These are phyloP conservation scores for Aureobasidium sp. DNA, from an alignment of 2,329 filamentous ascomycete genomes.

Conservation along the genomic window DNA sequence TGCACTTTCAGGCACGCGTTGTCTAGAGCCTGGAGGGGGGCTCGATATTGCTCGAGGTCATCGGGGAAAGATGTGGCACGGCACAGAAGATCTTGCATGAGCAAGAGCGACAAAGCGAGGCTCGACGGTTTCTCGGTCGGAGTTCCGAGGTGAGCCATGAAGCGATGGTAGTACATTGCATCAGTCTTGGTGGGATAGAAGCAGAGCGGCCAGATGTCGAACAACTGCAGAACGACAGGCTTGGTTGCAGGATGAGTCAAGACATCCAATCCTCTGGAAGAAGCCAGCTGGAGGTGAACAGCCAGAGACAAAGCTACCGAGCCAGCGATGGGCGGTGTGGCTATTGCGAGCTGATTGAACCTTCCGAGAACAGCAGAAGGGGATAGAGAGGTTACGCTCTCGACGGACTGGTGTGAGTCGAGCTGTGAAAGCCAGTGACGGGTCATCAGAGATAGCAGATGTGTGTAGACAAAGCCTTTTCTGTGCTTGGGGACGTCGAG, in stretches of 20 bases:
- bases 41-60: neutral
- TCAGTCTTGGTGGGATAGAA: neutral
- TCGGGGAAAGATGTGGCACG: neutral
- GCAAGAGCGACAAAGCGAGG: neutral
- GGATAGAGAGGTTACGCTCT: neutral
- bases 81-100: constrained; percentile 1
- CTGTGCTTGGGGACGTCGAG: constrained; percentile 7
- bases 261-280: neutral
- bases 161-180: neutral
- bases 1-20: neutral
- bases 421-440: neutral
- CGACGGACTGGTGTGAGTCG: neutral
- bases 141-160: neutral
- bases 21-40: neutral
- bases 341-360: neutral
- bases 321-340: neutral
- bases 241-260: neutral
- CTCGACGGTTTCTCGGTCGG: neutral
- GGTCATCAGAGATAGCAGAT: neutral
- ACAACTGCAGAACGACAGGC: neutral
- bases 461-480: neutral
- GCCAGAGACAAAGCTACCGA: neutral
- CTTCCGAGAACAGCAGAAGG: neutral
- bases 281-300: neutral
- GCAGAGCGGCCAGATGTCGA: neutral